phyloP scores from a whole-genome alignment of 169 alveolate species.

The Eimeria mitis region DNA sequence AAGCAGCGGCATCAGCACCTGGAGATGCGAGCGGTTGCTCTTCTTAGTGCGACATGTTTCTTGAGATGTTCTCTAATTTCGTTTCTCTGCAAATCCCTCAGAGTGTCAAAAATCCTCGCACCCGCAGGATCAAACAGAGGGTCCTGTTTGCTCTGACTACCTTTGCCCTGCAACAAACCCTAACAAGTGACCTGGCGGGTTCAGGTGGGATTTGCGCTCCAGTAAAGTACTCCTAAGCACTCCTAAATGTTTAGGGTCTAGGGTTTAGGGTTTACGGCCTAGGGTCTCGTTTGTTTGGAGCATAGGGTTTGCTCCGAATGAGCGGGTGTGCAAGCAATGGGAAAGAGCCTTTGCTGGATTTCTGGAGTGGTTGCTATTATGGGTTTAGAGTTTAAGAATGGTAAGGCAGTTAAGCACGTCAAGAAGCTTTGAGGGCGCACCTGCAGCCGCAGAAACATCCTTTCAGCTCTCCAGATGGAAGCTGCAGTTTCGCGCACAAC shows the following conservation, averaged over 20 bases:
- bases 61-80: neutral
- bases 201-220: too few species aligned
- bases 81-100: neutral
- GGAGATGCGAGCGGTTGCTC: neutral
- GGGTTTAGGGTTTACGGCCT: too few species aligned
- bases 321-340: too few species aligned
- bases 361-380: too few species aligned
- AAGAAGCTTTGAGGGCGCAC: too few species aligned
- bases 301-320: too few species aligned
- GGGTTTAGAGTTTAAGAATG: too few species aligned
- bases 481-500: neutral
- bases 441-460: constrained; percentile 14
- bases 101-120: neutral
- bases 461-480: neutral
- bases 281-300: too few species aligned
- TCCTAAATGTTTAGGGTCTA: neutral
- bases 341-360: too few species aligned
- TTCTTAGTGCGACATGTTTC: neutral
- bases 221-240: neutral
- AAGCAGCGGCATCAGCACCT: neutral
- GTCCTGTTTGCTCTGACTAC: neutral
- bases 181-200: neutral
- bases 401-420: too few species aligned
- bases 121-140: neutral
- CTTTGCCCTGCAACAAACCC: neutral